Percentiles rank a stretch among this genome's conserved stretches.
These are phyloP conservation scores for Globisporangium paroecandrum DNA, from an alignment of 352 stramenopile species.

Conservation along the genomic window DNA sequence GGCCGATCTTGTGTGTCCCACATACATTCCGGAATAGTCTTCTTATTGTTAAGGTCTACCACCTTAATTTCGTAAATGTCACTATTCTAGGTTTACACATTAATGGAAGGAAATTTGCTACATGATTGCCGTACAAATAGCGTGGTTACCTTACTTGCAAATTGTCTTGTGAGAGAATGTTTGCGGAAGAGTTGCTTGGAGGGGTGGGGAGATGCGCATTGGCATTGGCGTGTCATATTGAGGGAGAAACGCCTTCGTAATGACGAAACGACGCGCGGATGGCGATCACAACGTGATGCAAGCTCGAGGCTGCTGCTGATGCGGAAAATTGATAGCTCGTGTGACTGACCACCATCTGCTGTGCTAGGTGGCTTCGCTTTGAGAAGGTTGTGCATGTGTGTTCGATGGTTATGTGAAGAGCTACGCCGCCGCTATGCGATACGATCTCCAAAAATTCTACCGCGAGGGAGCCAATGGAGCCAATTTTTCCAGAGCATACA, in stretches of 20 bases:
- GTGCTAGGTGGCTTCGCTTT: neutral
- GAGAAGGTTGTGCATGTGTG: neutral
- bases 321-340: neutral
- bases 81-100: neutral
- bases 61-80: neutral
- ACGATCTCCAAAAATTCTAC: neutral
- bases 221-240: neutral
- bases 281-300: neutral
- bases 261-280: slow-evolving; percentile 8
- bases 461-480: neutral
- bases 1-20: neutral
- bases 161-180: neutral
- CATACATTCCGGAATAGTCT: neutral
- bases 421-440: neutral
- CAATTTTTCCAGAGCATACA: neutral
- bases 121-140: neutral
- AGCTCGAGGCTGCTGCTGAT: neutral
- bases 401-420: neutral
- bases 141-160: neutral
- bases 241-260: neutral
- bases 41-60: neutral
- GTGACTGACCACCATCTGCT: neutral
- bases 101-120: neutral
- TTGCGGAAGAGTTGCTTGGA: neutral
- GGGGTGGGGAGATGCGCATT: neutral